Evolutionary conservation across 129 eudicot genomes (phyloP), one percentile per base, ranked within the genome.

Genomic region (Deinandra increscens): DNA sequence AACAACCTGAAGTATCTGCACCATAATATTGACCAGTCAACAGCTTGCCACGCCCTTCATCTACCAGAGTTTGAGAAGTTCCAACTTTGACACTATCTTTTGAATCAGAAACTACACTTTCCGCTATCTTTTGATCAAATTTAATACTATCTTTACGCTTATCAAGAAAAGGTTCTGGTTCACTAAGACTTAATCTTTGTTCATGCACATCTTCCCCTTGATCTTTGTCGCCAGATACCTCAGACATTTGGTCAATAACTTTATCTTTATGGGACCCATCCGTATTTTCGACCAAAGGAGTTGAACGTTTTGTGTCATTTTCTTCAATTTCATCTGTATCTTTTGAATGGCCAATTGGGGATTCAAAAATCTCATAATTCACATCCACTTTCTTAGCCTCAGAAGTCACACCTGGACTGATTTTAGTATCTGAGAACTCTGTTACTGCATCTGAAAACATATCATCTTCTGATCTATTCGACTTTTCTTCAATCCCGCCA

Each of bases 401-500:
- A 58, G 64, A 58, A 58, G 31, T 29, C 64, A 58, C 64, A 31
- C 63, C 69, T 6, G 87, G 82, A 71, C 85, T 84, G 62, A 72
- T 6, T 29, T 81, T 81, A 65, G 80, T 63, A 49, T 90, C 95
- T 0, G 81, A 69, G 84, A 91, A 88, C 12, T 88, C 97, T 9
- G 89, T 79, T 33, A 49, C 83, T 42, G 89, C 96, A 76, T 91
- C 96, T 34, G 96, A 73, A 75, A 80, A 91, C 49, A 79, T 62
- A 23, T 85, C 97, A 66, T 91, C 97, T 79, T 81, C 96, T 12
- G 94, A 91, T 64, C 69, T 79, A 46, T 56, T 56, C 1, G 91
- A 72, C 78, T 70, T 78, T 64, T 64, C 79, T 44, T 80, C 81
- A 20, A 64, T 69, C 68, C 80, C 87, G 71, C 76, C 77, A 39